These are phyloP conservation scores for Moelleriella libera DNA, from an alignment of 2,329 filamentous ascomycete genomes.

Conservation along the genomic window DNA sequence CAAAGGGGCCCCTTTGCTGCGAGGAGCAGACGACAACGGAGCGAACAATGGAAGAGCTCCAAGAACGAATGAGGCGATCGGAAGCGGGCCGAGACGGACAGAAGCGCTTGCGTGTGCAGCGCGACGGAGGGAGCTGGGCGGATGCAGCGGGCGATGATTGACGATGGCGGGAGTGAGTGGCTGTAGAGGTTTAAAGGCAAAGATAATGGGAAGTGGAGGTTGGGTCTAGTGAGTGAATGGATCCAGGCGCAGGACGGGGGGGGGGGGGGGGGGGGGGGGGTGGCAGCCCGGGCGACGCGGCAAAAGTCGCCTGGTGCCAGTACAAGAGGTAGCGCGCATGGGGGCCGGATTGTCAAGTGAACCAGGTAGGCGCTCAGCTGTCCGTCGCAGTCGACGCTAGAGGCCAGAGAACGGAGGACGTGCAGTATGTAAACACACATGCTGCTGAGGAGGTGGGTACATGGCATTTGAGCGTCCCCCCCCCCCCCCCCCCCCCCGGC, in stretches of 20 bases:
- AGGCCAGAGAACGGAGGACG: no score
- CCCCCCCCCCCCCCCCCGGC: no score
- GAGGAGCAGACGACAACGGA: neutral
- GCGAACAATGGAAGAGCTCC: slow-evolving; percentile 1
- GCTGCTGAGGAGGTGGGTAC: no score
- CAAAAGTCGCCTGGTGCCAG: neutral
- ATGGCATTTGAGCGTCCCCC: no score
- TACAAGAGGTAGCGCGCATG: neutral
- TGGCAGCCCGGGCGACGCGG: neutral
- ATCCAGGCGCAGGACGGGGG: neutral
- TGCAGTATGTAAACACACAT: no score
- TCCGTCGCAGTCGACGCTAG: no score
- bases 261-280: no score
- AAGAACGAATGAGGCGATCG: neutral
- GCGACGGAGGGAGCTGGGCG: slow-evolving; percentile 1
- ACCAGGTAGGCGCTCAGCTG: no score
- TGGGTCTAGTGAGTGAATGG: neutral
- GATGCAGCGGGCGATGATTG: neutral
- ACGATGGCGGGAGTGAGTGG: slow-evolving; percentile 1
- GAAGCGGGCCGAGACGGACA: neutral
- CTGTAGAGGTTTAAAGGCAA: slow-evolving; percentile 2
- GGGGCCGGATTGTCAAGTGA: neutral
- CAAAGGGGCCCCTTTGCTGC: neutral
- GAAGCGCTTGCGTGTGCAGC: neutral
- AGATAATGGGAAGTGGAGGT: slow-evolving; percentile 5